Evolutionary conservation across 495 filamentous ascomycete species (phyloP).

Genomic region (Lasiosphaeriaceae sp.): DNA sequence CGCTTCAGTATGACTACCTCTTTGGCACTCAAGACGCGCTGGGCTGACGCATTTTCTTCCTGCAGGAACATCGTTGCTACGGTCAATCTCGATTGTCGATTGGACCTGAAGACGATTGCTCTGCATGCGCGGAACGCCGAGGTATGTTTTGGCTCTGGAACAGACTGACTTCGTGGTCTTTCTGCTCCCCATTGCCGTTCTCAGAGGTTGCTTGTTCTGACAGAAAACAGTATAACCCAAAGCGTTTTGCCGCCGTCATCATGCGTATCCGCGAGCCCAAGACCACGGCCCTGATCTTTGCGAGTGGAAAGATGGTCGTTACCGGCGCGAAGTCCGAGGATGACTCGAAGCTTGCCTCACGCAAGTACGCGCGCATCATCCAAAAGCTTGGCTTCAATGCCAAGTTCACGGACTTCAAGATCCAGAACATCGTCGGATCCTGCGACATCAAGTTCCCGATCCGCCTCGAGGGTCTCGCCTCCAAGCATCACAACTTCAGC

Average conservation of each 20-base stretch:
- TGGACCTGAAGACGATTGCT: slow-evolving; percentile 99
- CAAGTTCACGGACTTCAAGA: slow-evolving; percentile 99
- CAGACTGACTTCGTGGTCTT: neutral
- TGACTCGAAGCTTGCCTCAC: slow-evolving; percentile 91
- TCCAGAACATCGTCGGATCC: slow-evolving; percentile 98
- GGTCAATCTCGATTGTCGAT: slow-evolving; percentile 95
- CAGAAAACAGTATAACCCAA: slow-evolving; percentile 34
- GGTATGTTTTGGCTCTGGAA: slow-evolving; percentile 26
- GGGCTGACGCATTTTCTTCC: slow-evolving; percentile 57
- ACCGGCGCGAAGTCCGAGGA: slow-evolving; percentile 98
- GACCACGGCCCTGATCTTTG: slow-evolving; percentile 97
- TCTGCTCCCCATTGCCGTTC: neutral
- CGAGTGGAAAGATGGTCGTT: slow-evolving; percentile 98
- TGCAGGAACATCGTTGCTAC: slow-evolving; percentile 99
- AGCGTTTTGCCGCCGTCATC: slow-evolving; percentile 99
- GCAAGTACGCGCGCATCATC: slow-evolving; percentile 98
- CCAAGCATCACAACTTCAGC: slow-evolving; percentile 97
- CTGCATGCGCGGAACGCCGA: slow-evolving; percentile 97
- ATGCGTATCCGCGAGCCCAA: slow-evolving; percentile 99
- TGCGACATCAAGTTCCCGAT: slow-evolving; percentile 99
- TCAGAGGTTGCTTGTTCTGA: slow-evolving; percentile 32
- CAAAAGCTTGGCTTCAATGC: slow-evolving; percentile 99
- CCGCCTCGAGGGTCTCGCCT: slow-evolving; percentile 90
- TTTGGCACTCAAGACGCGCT: slow-evolving; percentile 25
- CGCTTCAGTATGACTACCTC: slow-evolving; percentile 85